Evolutionary conservation across 805 yeast genomes (phyloP), one percentile per base, ranked within the genome.

Genomic region (Ogataea nonfermentans): DNA sequence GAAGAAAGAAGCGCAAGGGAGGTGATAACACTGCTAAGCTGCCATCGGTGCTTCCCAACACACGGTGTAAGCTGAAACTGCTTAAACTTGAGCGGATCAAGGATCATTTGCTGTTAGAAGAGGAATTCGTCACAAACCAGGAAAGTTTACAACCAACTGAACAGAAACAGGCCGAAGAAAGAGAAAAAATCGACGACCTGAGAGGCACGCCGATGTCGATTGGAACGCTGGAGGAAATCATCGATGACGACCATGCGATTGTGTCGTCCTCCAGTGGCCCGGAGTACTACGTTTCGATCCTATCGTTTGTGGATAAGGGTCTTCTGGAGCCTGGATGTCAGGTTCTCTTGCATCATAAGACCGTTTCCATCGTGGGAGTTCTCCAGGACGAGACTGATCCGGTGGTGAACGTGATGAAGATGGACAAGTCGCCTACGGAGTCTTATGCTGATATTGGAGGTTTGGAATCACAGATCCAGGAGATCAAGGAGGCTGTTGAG

Each of bases 191-290:
- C 42, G 98, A 93, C 60, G 97, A 90, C 53, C 76, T 93, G 57
- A 81, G 99, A 64, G 99, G 99, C 6, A 80, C 87, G 30, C 99
- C 99, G 41, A 83, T 93, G 85, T 83, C 95, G 28, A 84, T 93
- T 46, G 99, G 99, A 35, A 89, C 96, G 3, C 73, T 93, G 56
- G 99, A 93, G 62, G 99, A 93, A 68, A 87, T 93, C 46, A 87
- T 93, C 52, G 99, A 93, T 60, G 99, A 93, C 64, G 99, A 93
- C 61, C 99, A 93, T 65, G 99, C 99, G 13, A 93, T 93, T 70
- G 97, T 93, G 31, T 88, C 96, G 32, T 81, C 95, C 38, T 81
- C 95, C 6, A 88, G 96, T 9, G 97, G 98, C 15, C 95, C 98
- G 6, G 99, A 93, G 66, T 93, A 90, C 65, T 93, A 93, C 61